Evolutionary conservation across 1,139 yeast species (phyloP), one percentile per base, ranked within the genome.

Genomic region (Casaregolazyma suthepensis): DNA sequence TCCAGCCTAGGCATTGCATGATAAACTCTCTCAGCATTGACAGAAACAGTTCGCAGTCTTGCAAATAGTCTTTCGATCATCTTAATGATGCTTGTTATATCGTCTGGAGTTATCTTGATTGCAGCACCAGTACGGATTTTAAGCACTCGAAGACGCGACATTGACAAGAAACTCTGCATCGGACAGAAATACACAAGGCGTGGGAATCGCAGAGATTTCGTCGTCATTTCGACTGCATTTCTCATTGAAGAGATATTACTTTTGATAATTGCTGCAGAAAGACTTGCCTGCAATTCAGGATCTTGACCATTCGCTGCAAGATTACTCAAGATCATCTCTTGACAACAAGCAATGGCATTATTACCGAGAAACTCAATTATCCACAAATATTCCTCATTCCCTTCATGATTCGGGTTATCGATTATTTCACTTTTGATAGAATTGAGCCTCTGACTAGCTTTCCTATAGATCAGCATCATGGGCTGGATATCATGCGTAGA

Each of bases 101-200:
- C 40, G 9, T 35, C 17, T n/a, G 40, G 13, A 7, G 40, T 9
- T 15, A 35, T 15, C 4, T 13, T 13, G 40, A 35, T 15, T 3
- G 17, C 22, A 2, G 17, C 45, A 10, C 45, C 50, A 13, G 45
- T 15, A 29, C 50, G 18, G 15, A 23, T 15, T 15, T 29, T 23
- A 10, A 47, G 45, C 6, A 62, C 48, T 20, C 61, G 52, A 17
- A 60, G 48, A 26, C 65, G 55, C 35, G 61, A 53, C 42, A 61
- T 45, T 23, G 62, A 55, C 7, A 79, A 77, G 43, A 81, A 65
- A 0, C 83, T 80, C 62, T 78, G 80, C 73, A 81, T 68, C 3
- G 84, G 82, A 45, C 84, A 66, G 60, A 78, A 80, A 63, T 77
- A 78, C 61, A 80, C 74, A 57, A 77, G 78, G 1, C 82, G 77